A percentile compares a stretch with the other conserved stretches of the same genome.
phyloP scores from a whole-genome alignment of 495 filamentous ascomycete species.

The Penicillium paradoxum region DNA sequence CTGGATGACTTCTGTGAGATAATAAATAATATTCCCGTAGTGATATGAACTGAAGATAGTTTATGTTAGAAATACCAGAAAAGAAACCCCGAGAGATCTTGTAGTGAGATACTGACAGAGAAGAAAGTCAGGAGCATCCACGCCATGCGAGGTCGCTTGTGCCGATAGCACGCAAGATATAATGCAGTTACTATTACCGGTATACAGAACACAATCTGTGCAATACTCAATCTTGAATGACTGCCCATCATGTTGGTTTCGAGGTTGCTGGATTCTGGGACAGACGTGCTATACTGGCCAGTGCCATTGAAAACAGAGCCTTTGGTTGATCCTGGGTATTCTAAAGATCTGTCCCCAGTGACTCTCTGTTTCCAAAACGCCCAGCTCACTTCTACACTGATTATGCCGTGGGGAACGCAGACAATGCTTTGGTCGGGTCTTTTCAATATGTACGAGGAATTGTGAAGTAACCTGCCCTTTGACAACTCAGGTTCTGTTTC shows the following conservation, averaged over 20 bases:
- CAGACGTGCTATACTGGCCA: constrained; percentile 26
- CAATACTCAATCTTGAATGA: constrained; percentile 22
- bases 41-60: constrained; percentile 15
- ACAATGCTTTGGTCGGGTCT: constrained; percentile 24
- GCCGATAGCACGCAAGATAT: constrained; percentile 14
- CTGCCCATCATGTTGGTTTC: constrained; percentile 17
- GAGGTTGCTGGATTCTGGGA: neutral
- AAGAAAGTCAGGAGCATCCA: neutral
- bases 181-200: constrained; percentile 13
- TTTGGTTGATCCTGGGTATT: neutral
- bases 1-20: constrained; percentile 15
- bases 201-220: constrained; percentile 24
- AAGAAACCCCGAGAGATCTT: neutral
- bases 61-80: neutral
- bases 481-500: neutral
- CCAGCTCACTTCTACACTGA: constrained; percentile 23
- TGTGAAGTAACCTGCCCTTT: neutral
- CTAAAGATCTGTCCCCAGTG: constrained; percentile 25
- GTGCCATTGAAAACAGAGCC: constrained; percentile 13
- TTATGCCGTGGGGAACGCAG: constrained; percentile 29
- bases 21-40: constrained; percentile 18
- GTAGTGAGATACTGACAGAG: neutral
- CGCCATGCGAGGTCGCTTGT: constrained; percentile 16
- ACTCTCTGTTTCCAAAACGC: constrained; percentile 26
- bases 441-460: constrained; percentile 14